Base-by-base conservation (phyloP, 805 yeast genomes). In the Wickerhamiella qilinensis region DNA sequence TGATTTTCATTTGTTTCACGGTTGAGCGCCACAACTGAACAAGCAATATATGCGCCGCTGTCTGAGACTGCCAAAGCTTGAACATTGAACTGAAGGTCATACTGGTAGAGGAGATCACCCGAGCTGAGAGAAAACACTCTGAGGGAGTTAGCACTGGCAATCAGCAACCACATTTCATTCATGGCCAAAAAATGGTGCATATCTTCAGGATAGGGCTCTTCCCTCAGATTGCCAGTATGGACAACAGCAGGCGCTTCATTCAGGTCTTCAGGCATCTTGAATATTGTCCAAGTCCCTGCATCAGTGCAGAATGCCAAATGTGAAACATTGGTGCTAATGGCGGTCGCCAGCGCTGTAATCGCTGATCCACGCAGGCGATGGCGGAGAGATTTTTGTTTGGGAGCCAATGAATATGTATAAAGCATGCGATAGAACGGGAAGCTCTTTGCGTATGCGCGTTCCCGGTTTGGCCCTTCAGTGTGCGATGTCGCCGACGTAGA, bases 1-100 rank as follows among this genome's bases (percentile, higher is more conserved):
- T 80, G 88, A 50, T 78, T 86, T 21, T 74, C 67, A 3, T 76
- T 75, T 1, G 76, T 69, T 17, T 68, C 58, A 41, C 78, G 65
- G 52, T 82, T 93, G 41, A 75, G 71, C 0, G 93, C 91, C 0
- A 88, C 79, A 22, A 86, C 75, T 1, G 93, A 91, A 45, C 83
- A 71, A 4, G 91, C 91, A 11, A 85, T 62, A 20, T 76, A 60
- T 16, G 67, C 60, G 20, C 79, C 84, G 46, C 69, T 63, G 0
- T 74, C 69, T 8, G 88, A 70, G 1, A 85, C 63, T 27, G 83
- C 78, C 35, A 83, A 64, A 51, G 94, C 83, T 37, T 93, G 57
- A 28, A 86, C 77, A 1, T 88, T 86, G 52, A 81, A 80, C 39
- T 68, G 70, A 9, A 83, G 75, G 29, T 70, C 62, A 51, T 80